Evolutionary conservation across 2,329 filamentous ascomycete species (phyloP).

Genomic region (Paracorniculantispora psalliotae): DNA sequence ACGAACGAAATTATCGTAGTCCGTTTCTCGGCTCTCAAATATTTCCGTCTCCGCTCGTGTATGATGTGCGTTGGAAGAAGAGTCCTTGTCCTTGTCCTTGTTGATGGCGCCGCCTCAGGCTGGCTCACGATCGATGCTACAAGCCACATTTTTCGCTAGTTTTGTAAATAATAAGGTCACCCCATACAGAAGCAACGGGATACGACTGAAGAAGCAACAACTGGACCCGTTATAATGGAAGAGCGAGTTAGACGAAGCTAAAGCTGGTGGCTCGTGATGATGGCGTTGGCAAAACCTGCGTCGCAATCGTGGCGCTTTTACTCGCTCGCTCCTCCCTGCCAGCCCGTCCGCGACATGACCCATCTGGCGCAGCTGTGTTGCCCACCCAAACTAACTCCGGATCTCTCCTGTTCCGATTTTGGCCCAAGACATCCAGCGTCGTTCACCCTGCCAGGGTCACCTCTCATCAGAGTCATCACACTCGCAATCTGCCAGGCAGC

Average conservation of each 20-base stretch:
- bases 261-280: not conserved
- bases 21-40: not conserved
- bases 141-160: no score
- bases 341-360: not conserved
- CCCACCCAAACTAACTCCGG: not conserved
- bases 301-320: not conserved
- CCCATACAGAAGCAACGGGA: not conserved
- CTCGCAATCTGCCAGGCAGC: conserved; percentile 1
- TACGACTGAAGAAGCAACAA: not conserved
- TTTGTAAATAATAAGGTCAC: not conserved
- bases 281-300: not conserved
- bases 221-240: not conserved
- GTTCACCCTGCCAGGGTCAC: not conserved
- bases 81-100: not conserved
- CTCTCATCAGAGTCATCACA: not conserved
- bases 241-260: not conserved
- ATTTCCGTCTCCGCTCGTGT: not conserved
- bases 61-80: not conserved
- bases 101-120: not conserved
- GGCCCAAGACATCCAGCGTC: conserved; percentile 4
- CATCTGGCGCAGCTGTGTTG: not conserved
- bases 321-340: not conserved
- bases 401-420: conserved; percentile 1
- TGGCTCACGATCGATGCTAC: not conserved
- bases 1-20: not conserved